phyloP scores from a whole-genome alignment of 768 basidiomycete genomes.

The Mycena latifolia region DNA sequence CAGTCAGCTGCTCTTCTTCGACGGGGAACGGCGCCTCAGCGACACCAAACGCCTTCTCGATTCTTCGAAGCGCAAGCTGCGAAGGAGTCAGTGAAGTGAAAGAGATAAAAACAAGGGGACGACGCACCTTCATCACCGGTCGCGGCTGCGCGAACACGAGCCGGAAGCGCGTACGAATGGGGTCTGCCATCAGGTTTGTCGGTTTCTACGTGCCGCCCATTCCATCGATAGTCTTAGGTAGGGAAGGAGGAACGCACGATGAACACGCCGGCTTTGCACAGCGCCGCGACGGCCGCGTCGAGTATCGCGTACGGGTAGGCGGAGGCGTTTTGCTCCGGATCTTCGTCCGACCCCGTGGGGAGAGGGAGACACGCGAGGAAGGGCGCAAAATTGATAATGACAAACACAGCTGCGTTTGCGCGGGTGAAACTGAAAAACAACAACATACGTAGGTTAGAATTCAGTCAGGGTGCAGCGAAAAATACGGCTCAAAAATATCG shows the following conservation, averaged over 20 bases:
- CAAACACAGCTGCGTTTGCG: slow-evolving; percentile 32
- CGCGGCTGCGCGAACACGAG: slow-evolving; percentile 32
- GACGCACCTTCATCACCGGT: slow-evolving; percentile 16
- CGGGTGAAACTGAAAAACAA: slow-evolving; percentile 25
- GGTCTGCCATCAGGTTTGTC: slow-evolving; percentile 23
- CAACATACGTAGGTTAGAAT: background rate
- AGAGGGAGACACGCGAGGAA: slow-evolving; percentile 27
- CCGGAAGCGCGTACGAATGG: slow-evolving; percentile 30
- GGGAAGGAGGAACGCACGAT: slow-evolving; percentile 18
- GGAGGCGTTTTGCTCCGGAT: background rate
- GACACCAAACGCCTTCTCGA: slow-evolving; percentile 29
- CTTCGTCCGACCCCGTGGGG: background rate
- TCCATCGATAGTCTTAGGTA: background rate
- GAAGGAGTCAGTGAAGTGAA: too few species aligned
- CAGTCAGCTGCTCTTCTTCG: too few species aligned
- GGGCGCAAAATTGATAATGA: slow-evolving; percentile 35
- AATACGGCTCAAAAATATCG: too few species aligned
- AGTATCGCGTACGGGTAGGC: slow-evolving; percentile 15
- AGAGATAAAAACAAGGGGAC: background rate
- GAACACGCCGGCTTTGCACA: slow-evolving; percentile 27
- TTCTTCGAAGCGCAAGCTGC: slow-evolving; percentile 27
- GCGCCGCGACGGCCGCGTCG: slow-evolving; percentile 27
- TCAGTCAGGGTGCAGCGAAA: too few species aligned
- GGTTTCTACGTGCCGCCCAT: slow-evolving; percentile 29
- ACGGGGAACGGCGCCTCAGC: slow-evolving; percentile 28